Evolutionary conservation across 495 filamentous ascomycete genomes (phyloP).

Genomic region (Halenospora varia): DNA sequence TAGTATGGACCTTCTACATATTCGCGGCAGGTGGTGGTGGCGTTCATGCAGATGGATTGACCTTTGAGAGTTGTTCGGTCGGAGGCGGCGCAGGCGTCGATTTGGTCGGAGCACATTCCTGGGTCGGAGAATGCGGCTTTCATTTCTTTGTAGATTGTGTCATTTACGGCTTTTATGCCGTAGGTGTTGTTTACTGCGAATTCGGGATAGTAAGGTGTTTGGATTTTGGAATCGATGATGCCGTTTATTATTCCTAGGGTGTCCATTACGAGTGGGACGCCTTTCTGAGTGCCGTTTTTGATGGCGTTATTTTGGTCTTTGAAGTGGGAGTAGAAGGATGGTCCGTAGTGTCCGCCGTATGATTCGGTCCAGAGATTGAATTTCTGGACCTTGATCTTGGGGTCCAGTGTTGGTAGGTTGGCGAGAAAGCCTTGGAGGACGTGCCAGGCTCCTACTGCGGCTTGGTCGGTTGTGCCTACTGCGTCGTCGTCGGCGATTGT

Average conservation of each 20-base stretch:
- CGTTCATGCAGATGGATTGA: neutral
- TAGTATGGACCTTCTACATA: slow-evolving; percentile 43
- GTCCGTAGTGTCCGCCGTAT: slow-evolving; percentile 52
- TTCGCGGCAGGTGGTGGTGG: neutral
- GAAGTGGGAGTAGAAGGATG: slow-evolving; percentile 43
- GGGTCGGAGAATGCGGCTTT: slow-evolving; percentile 30
- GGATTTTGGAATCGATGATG: slow-evolving; percentile 54
- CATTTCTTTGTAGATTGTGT: slow-evolving; percentile 23
- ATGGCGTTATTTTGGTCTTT: slow-evolving; percentile 39
- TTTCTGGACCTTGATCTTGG: slow-evolving; percentile 34
- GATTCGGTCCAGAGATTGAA: slow-evolving; percentile 55
- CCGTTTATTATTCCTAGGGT: slow-evolving; percentile 50
- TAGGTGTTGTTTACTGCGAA: slow-evolving; percentile 67
- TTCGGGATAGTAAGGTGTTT: slow-evolving; percentile 51
- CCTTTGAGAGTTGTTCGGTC: slow-evolving; percentile 35
- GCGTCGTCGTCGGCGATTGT: neutral
- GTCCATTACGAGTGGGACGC: slow-evolving; percentile 36
- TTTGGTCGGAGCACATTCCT: slow-evolving; percentile 40
- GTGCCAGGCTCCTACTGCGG: slow-evolving; percentile 39
- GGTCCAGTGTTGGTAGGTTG: slow-evolving; percentile 32
- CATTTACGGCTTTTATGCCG: slow-evolving; percentile 47
- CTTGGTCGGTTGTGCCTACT: slow-evolving; percentile 43
- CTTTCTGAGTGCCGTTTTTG: slow-evolving; percentile 33
- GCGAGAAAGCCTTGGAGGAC: slow-evolving; percentile 41
- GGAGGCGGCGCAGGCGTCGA: slow-evolving; percentile 33